These are phyloP conservation scores for Leishmania tropica DNA, from an alignment of 208 protist genomes.

Conservation along the genomic window DNA sequence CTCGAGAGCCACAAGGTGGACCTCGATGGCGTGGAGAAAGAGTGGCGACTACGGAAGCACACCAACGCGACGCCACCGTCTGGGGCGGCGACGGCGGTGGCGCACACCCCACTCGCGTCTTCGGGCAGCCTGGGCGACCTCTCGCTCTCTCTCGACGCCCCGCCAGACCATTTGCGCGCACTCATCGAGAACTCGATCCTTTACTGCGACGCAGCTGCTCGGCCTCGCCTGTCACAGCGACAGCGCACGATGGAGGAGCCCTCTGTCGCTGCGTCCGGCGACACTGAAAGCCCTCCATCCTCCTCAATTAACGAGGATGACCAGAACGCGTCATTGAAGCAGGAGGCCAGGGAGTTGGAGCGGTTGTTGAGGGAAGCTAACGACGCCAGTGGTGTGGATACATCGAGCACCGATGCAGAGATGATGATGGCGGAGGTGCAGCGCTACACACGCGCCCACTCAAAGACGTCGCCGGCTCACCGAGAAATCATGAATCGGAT, in stretches of 20 bases:
- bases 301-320: not conserved
- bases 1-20: not conserved
- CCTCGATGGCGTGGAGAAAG: not conserved
- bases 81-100: not conserved
- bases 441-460: conserved; percentile 4
- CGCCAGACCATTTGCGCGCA: conserved; percentile 27
- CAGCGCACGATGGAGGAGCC: conserved; percentile 16
- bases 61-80: not conserved
- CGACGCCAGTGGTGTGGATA: not conserved
- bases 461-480: not conserved
- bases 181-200: conserved; percentile 29
- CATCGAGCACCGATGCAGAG: conserved; percentile 3
- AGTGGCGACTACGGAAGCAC: not conserved
- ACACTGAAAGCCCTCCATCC: not conserved
- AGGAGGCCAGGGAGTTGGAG: conserved; percentile 31
- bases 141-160: conserved; percentile 20
- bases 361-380: conserved; percentile 21
- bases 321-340: conserved; percentile 3
- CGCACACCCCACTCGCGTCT: not conserved
- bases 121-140: not conserved
- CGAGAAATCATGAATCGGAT: not conserved
- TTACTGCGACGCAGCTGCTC: not conserved
- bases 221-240: conserved; percentile 2
- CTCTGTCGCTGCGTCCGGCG: conserved; percentile 1
- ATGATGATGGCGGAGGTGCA: conserved; percentile 28